phyloP scores from a whole-genome alignment of 1,139 yeast genomes.

The Kluyveromyces sp. region DNA sequence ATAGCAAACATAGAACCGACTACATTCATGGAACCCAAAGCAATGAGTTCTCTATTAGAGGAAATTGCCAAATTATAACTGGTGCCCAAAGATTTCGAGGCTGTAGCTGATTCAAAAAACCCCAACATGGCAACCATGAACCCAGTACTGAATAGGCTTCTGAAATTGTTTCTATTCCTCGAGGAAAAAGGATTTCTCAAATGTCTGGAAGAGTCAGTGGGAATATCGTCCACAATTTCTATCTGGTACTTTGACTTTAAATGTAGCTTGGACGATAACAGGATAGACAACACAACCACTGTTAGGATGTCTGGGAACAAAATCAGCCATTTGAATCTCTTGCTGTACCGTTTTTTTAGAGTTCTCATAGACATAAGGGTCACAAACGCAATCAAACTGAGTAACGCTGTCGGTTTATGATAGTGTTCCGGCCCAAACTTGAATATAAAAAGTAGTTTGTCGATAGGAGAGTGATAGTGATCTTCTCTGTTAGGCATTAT shows the following conservation, averaged over 20 bases:
- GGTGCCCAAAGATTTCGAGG: conserved; percentile 73
- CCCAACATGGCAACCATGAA: conserved; percentile 83
- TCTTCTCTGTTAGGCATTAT: conserved; percentile 5
- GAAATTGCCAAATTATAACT: conserved; percentile 60
- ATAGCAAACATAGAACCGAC: conserved; percentile 63
- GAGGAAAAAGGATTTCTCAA: conserved; percentile 45
- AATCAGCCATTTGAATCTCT: conserved; percentile 32
- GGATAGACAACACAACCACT: conserved; percentile 59
- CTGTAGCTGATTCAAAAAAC: conserved; percentile 89
- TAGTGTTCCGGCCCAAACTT: conserved; percentile 36
- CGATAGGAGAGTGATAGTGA: conserved; percentile 75
- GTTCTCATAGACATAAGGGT: conserved; percentile 38
- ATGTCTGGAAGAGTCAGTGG: conserved; percentile 37
- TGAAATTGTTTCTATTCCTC: conserved; percentile 25
- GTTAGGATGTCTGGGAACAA: conserved; percentile 76
- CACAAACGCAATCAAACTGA: conserved; percentile 45
- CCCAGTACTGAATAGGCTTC: conserved; percentile 45
- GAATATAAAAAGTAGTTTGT: conserved; percentile 55
- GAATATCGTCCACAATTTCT: conserved; percentile 62
- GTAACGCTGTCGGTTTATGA: conserved; percentile 46
- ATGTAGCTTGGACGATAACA: conserved; percentile 45
- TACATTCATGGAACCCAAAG: conserved; percentile 72
- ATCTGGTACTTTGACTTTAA: conserved; percentile 55
- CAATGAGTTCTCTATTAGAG: conserved; percentile 70
- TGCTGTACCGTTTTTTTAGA: conserved; percentile 37